A percentile compares a stretch with the other conserved stretches of the same genome.
These are phyloP conservation scores for Stachybotrys echinatus DNA, from an alignment of 2,329 filamentous ascomycete species.

Conservation along the genomic window DNA sequence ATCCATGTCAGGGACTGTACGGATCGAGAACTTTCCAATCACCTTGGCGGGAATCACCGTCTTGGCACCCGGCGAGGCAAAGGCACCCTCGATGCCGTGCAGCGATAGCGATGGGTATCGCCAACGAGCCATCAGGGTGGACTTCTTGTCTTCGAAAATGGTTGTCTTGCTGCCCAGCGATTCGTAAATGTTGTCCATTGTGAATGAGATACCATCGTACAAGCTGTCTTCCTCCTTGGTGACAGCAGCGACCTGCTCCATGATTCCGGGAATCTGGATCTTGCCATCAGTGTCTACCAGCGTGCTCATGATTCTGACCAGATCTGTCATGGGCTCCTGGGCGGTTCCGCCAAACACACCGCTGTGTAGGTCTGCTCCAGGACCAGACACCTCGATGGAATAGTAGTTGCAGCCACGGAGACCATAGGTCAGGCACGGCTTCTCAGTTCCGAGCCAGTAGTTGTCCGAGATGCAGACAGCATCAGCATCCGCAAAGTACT, in stretches of 20 bases:
- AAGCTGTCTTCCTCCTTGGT: slow-evolving; percentile 80
- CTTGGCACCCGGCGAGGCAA: slow-evolving; percentile 89
- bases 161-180: slow-evolving; percentile 84
- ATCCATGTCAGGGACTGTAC: slow-evolving; percentile 97
- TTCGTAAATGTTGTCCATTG: slow-evolving; percentile 92
- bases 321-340: slow-evolving; percentile 97
- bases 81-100: slow-evolving; percentile 93
- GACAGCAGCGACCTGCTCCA: slow-evolving; percentile 85
- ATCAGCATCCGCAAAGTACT: slow-evolving; percentile 92
- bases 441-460: slow-evolving; percentile 99
- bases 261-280: slow-evolving; percentile 90
- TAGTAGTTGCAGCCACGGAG: slow-evolving; percentile 98
- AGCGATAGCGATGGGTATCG: slow-evolving; percentile 89
- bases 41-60: slow-evolving; percentile 99
- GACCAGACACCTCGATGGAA: slow-evolving; percentile 82
- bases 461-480: slow-evolving; percentile 99
- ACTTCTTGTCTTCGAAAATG: slow-evolving; percentile 84
- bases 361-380: slow-evolving; percentile 89
- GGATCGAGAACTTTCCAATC: slow-evolving; percentile 95
- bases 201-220: slow-evolving; percentile 89
- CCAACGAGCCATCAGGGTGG: slow-evolving; percentile 94
- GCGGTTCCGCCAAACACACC: slow-evolving; percentile 95
- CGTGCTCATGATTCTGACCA: slow-evolving; percentile 74
- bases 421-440: slow-evolving; percentile 95
- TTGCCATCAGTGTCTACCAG: slow-evolving; percentile 88